Base-by-base conservation (phyloP, 768 basidiomycete species). In the Termitomyces sp. region DNA sequence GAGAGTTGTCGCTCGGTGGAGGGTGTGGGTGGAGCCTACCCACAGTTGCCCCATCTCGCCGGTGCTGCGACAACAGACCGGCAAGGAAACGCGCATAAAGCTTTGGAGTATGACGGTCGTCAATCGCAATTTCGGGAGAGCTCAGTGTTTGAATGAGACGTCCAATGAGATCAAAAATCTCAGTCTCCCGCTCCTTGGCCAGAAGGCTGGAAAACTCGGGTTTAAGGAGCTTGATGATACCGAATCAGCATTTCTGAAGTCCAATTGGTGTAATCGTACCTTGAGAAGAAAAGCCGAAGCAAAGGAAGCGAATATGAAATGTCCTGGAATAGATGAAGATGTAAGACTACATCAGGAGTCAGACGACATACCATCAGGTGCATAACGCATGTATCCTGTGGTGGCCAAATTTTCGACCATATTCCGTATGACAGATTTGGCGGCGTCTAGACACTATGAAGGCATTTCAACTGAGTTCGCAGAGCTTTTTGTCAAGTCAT, bases 221-320 rank as follows among this genome's bases (percentile, higher is more conserved):
- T 43, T 85, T 82, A 29, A 92, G 77, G 29, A 91, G 75, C 86
- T 89, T 23, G 53, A 15, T 55, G 35, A 50, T 35, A 18, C 42
- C 23, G 10, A 50, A 42, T 57, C 47, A 13, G 16, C 27, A 53
- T 16, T 31, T 18, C 18, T 25, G n/a, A 15, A 9, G 6, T 15
- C 7, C 13, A 10, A 13, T 4, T 18, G 7, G n/a, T 32, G 52
- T 15, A 6, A 43, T 5, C 72, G 10, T 47, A 88, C 88, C 79
- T 91, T 91, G 59, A 91, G 80, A 50, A 92, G 72, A 72, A 91
- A 92, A 0, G 89, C 90, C 23, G 87, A 89, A 0, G 90, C 89
- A 64, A 92, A 92, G 1, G 88, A 81, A 2, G 85, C 81, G 63
- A 91, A 91, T 31, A 91, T 77, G 58, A 91, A 91, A 64, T 89